Evolutionary conservation across 345 rosid species (phyloP), one percentile per base, ranked within the genome.

Genomic region (Pistacia integerrima): DNA sequence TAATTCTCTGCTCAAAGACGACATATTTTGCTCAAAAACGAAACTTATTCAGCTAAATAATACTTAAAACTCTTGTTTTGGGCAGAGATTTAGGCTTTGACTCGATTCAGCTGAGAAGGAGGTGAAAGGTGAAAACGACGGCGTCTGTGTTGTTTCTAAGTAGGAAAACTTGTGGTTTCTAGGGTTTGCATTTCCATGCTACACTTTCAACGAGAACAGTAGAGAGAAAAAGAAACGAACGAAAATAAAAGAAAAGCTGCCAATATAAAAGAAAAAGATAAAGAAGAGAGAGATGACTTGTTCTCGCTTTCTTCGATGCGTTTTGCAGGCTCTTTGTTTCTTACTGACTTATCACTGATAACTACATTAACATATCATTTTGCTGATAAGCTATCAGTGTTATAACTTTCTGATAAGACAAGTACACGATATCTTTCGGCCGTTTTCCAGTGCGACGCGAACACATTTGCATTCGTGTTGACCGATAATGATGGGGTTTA

Each of bases 1-100:
- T 79, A 91, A 81, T 83, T 91, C 95, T 72, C 95, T 86, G 84
- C 91, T 89, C 73, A 91, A 75, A 57, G 91, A 89, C 76, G 93
- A 86, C 95, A 89, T 91, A 75, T 58, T 51, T 65, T 35, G 33
- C 64, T 36, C 58, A 38, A 7, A 78, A 36, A 35, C 28, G 41
- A 28, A 61, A n/a, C 11, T 22, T 35, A 28, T 16, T 7, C 55
- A 35, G 64, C 28, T 22, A 38, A 30, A 14, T 57, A 11, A 44
- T 14, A 10, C 28, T 9, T 41, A 4, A 55, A 51, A 7, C 2
- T 56, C 10, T 56, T 65, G 3, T 66, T 71, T 59, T 61, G 64
- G 69, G 59, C 66, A 51, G 33, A 12, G 2, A 79, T 69, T 69
- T 20, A 18, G 17, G 14, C n/a, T 48, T 41, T 4, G 61, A 56